A percentile compares a stretch with the other conserved stretches of the same genome.
phyloP scores from a whole-genome alignment of 2,329 filamentous ascomycete species.

The Xylariaceae sp. region DNA sequence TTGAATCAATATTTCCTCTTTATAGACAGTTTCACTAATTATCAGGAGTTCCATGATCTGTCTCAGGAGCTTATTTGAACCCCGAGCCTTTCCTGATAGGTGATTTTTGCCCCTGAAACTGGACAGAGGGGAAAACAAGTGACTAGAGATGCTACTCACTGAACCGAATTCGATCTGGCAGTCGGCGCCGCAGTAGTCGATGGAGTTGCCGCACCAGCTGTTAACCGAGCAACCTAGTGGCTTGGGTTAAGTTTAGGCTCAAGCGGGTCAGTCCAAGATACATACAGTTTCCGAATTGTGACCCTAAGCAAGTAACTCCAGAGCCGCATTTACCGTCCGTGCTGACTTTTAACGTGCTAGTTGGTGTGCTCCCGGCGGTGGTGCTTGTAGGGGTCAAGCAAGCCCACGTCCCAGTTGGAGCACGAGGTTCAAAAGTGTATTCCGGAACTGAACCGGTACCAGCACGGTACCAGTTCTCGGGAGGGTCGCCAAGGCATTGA shows the following conservation, averaged over 20 bases:
- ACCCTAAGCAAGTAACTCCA: constrained; percentile 34
- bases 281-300: constrained; percentile 35
- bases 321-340: constrained; percentile 33
- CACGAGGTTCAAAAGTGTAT: constrained; percentile 32
- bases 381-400: constrained; percentile 26
- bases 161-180: constrained; percentile 31
- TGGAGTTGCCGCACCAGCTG: constrained; percentile 33
- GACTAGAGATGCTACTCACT: no score
- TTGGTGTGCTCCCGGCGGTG: constrained; percentile 22
- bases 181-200: constrained; percentile 34
- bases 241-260: constrained; percentile 15
- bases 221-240: constrained; percentile 33
- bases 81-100: no score
- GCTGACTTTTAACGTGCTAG: no score
- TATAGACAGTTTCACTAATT: no score
- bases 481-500: constrained; percentile 55
- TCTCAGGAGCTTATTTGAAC: no score
- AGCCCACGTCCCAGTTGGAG: constrained; percentile 35
- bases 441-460: constrained; percentile 31
- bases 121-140: no score
- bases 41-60: no score
- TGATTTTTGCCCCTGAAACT: no score
- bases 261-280: constrained; percentile 10
- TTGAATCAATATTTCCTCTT: no score
- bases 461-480: constrained; percentile 55